These are phyloP conservation scores for Silene vulgaris DNA, from an alignment of 179 eudicot genomes.

Conservation along the genomic window DNA sequence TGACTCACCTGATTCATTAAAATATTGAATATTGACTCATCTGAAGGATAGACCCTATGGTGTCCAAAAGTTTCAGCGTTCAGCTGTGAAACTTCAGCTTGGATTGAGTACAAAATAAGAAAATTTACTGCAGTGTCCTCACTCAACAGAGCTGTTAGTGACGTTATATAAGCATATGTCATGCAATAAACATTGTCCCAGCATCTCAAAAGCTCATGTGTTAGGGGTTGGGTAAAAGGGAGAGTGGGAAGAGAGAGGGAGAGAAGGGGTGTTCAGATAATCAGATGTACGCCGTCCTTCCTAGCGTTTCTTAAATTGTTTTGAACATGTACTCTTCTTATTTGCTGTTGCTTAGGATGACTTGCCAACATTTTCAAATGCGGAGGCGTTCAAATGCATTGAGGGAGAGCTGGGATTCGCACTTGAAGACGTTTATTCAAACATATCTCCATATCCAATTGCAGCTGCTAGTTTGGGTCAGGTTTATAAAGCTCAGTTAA, in stretches of 20 bases:
- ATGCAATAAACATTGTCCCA: not conserved
- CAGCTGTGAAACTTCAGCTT: not conserved
- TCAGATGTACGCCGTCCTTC: not conserved
- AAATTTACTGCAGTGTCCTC: not conserved
- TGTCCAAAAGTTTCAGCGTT: not conserved
- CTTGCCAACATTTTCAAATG: constrained; percentile 94
- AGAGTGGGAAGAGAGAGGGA: not conserved
- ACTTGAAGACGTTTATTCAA: constrained; percentile 76
- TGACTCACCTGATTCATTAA: not conserved
- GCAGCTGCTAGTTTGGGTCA: constrained; percentile 99
- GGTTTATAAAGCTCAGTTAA: constrained; percentile 92
- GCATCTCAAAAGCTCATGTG: not conserved
- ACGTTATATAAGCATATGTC: not conserved
- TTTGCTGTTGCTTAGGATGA: constrained; percentile 65
- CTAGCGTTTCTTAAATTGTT: not conserved
- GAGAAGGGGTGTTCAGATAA: too few species aligned
- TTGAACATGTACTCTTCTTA: constrained; percentile 11
- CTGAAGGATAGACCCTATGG: constrained; percentile 1
- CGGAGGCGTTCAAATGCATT: constrained; percentile 83
- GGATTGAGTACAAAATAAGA: not conserved
- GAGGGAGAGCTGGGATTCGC: constrained; percentile 80
- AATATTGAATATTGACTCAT: not conserved
- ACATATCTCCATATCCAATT: constrained; percentile 79
- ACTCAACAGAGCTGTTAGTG: not conserved
- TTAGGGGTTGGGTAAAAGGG: not conserved